phyloP scores from a whole-genome alignment of 116 monocot genomes.

The Zostera marina region DNA sequence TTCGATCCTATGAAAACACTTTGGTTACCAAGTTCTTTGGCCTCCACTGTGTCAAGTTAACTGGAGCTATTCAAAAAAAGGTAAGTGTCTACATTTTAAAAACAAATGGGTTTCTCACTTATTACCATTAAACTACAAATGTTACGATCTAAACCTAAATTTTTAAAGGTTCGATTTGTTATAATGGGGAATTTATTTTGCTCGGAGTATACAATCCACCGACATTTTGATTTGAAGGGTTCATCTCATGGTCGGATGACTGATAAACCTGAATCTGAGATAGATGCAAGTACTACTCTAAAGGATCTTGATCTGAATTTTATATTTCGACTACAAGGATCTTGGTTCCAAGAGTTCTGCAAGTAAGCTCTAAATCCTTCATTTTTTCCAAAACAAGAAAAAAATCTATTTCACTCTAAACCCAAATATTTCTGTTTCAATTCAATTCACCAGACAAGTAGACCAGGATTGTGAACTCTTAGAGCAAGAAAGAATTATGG shows the following conservation, averaged over 20 bases:
- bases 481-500: conserved; percentile 94
- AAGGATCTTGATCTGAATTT: conserved; percentile 98
- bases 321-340: conserved; percentile 55
- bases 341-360: conserved; percentile 81
- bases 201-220: conserved; percentile 69
- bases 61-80: conserved; percentile 73
- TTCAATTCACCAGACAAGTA: conserved; percentile 40
- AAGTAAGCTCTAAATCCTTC: conserved; percentile 25
- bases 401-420: no score
- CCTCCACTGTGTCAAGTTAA: conserved; percentile 76
- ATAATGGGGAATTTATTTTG: conserved; percentile 98
- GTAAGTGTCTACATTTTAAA: conserved; percentile 14
- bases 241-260: conserved; percentile 88
- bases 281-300: conserved; percentile 70
- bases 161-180: conserved; percentile 76
- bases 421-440: no score
- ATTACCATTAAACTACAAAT: neutral
- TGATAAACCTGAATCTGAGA: conserved; percentile 71
- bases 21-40: conserved; percentile 83
- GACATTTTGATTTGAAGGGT: conserved; percentile 86
- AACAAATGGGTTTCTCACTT: neutral
- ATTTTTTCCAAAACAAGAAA: no score
- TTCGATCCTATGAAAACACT: conserved; percentile 57
- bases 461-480: conserved; percentile 76
- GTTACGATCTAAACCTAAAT: no score